phyloP scores from a whole-genome alignment of 2,329 filamentous ascomycete species.

The Clarireedia hainanense region DNA sequence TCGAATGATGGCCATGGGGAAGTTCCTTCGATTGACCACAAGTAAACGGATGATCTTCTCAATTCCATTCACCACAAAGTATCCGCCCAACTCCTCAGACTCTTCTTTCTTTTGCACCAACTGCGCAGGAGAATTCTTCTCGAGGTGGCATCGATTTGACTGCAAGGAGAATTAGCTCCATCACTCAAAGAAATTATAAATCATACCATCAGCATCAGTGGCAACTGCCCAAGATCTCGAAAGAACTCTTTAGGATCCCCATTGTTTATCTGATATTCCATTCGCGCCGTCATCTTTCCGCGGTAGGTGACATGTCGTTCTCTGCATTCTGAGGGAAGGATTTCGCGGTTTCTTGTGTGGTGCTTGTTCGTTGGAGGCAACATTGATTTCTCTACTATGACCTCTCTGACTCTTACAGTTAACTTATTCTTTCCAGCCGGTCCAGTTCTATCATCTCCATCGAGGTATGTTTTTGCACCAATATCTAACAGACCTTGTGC shows the following conservation, averaged over 20 bases:
- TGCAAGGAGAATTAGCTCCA: slow-evolving; percentile 32
- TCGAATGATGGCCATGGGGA: slow-evolving; percentile 87
- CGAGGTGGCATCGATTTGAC: slow-evolving; percentile 86
- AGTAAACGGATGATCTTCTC: slow-evolving; percentile 95
- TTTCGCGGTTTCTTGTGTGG: slow-evolving; percentile 68
- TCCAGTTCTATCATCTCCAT: slow-evolving; percentile 62
- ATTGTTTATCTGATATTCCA: slow-evolving; percentile 83
- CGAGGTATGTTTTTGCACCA: slow-evolving; percentile 78
- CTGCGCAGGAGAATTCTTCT: slow-evolving; percentile 73
- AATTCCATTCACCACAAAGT: slow-evolving; percentile 96
- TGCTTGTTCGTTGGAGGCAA: slow-evolving; percentile 79
- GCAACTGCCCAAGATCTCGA: slow-evolving; percentile 79
- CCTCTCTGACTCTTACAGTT: slow-evolving; percentile 68
- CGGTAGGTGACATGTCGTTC: slow-evolving; percentile 89
- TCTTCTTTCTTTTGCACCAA: slow-evolving; percentile 88
- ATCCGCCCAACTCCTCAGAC: slow-evolving; percentile 90
- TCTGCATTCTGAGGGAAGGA: slow-evolving; percentile 86
- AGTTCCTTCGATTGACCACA: slow-evolving; percentile 84
- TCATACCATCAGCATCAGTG: slow-evolving; percentile 81
- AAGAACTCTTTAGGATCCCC: slow-evolving; percentile 76
- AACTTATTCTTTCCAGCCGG: slow-evolving; percentile 63
- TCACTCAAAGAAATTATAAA: background rate
- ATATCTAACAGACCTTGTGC: slow-evolving; percentile 79
- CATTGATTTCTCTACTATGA: slow-evolving; percentile 74
- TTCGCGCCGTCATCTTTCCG: slow-evolving; percentile 72